These are phyloP conservation scores for Aethionema arabicum DNA, from an alignment of 345 rosid species.

Conservation along the genomic window DNA sequence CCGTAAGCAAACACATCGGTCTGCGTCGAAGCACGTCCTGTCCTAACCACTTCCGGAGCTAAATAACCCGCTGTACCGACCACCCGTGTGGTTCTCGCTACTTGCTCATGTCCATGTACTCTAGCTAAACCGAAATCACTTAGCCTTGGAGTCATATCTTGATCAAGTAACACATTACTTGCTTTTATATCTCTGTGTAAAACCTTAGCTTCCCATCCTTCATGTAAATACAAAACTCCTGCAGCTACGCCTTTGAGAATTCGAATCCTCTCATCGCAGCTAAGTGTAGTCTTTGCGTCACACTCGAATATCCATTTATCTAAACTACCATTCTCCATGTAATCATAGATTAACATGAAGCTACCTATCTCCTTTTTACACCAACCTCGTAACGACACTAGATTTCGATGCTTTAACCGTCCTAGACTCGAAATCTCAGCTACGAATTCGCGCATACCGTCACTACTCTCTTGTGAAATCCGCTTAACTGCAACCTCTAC, in stretches of 20 bases:
- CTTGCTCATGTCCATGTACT: slow-evolving; percentile 60
- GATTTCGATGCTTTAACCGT: slow-evolving; percentile 60
- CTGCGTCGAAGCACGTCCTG: slow-evolving; percentile 48
- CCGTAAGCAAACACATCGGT: slow-evolving; percentile 53
- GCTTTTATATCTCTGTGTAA: slow-evolving; percentile 82
- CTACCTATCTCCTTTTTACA: slow-evolving; percentile 66
- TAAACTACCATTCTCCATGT: slow-evolving; percentile 78
- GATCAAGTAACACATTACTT: slow-evolving; percentile 73
- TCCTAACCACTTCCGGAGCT: slow-evolving; percentile 65
- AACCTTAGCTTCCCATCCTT: slow-evolving; percentile 79
- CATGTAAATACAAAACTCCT: slow-evolving; percentile 62
- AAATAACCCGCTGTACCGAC: slow-evolving; percentile 77
- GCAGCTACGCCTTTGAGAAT: slow-evolving; percentile 64
- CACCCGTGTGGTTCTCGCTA: slow-evolving; percentile 59
- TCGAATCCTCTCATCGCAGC: slow-evolving; percentile 51
- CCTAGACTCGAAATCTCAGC: slow-evolving; percentile 81
- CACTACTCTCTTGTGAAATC: slow-evolving; percentile 56
- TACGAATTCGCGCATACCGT: slow-evolving; percentile 63
- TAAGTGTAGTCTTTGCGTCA: slow-evolving; percentile 40
- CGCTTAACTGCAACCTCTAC: slow-evolving; percentile 67
- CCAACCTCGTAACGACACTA: slow-evolving; percentile 81
- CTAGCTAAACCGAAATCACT: slow-evolving; percentile 82
- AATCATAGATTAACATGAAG: slow-evolving; percentile 76
- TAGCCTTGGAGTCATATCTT: slow-evolving; percentile 64
- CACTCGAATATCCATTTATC: slow-evolving; percentile 54